These are phyloP conservation scores for Saccharomyces cerevisiae DNA, from an alignment of 805 yeast species.

Conservation along the genomic window DNA sequence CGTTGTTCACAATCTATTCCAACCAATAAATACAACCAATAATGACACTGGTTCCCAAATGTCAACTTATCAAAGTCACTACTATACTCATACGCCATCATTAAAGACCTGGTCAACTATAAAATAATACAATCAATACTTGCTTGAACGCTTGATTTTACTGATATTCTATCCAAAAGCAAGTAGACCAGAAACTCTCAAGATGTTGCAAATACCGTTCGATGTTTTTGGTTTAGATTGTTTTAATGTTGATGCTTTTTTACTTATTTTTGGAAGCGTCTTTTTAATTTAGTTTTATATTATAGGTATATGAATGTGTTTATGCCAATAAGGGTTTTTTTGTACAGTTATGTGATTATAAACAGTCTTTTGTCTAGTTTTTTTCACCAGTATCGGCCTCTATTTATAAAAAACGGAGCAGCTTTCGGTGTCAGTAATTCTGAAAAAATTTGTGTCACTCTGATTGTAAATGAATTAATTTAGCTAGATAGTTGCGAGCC, in stretches of 20 bases:
- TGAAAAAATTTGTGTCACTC: slow-evolving; percentile 1
- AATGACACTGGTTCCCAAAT: slow-evolving; percentile 67
- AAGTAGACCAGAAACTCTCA: background rate
- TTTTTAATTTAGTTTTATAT: slow-evolving; percentile 17
- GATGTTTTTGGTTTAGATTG: background rate
- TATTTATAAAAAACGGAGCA: no score
- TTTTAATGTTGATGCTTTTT: background rate
- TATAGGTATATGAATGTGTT: background rate
- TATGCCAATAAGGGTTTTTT: slow-evolving; percentile 2
- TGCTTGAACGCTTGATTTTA: background rate
- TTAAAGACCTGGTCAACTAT: slow-evolving; percentile 49
- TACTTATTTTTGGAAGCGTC: slow-evolving; percentile 8
- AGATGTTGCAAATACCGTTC: background rate
- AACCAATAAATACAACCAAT: slow-evolving; percentile 74
- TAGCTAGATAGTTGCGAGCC: background rate
- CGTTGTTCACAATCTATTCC: slow-evolving; percentile 63
- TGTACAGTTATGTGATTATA: background rate
- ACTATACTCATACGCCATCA: slow-evolving; percentile 44
- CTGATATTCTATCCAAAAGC: background rate
- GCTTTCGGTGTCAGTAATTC: background rate
- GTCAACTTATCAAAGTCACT: slow-evolving; percentile 29
- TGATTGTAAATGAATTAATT: no score
- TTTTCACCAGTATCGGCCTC: no score
- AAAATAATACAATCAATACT: slow-evolving; percentile 9
- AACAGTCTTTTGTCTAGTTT: no score